Base-by-base conservation (phyloP, 75 land plant species). In the Picea sitchensis region DNA sequence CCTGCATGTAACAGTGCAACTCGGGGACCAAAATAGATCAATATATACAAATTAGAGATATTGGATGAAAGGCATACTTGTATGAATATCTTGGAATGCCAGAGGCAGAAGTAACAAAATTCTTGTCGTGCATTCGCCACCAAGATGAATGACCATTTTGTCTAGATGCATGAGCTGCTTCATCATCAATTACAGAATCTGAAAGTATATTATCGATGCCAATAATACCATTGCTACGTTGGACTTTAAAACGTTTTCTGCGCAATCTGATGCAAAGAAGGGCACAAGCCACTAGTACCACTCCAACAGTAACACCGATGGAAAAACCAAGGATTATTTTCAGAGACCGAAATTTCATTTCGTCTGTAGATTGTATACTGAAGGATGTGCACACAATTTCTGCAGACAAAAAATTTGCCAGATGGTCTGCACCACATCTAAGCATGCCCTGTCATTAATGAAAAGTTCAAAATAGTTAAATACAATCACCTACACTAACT, bases 31-130 rank as follows among this genome's bases (percentile, higher is more conserved):
- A 12, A 76, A 32, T 26, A 9, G n/a, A 76, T 56, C 74, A 76
- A 65, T 64, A 76, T 34, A 58, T 34, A 58, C 34, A 76, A 58
- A 30, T 2, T 20, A 61, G 18, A 76, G 21, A 76, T 76, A 76
- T 44, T 44, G 18, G 13, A 54, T 14, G 64, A 75, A 58, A 2
- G 20, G 23, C 90, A 68, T 92, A 95, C 98, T 92, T 94, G 90
- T 94, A 94, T 17, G 85, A 58, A 83, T 94, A 95, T 84, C 83
- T 90, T 74, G 86, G 94, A 18, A 94, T 84, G 13, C 98, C 96
- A 26, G 98, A 93, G 6, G 84, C 78, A 79, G 96, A 84, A 65
- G 81, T 60, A 79, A 86, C 77, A 14, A 71, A 78, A 36, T 93
- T 81, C 59, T 83, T 85, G 65, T 78, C 85, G 8, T 87, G 81